Evolutionary conservation across 164 flowering plant genomes (phyloP).

Genomic region (Liquidambar formosana): DNA sequence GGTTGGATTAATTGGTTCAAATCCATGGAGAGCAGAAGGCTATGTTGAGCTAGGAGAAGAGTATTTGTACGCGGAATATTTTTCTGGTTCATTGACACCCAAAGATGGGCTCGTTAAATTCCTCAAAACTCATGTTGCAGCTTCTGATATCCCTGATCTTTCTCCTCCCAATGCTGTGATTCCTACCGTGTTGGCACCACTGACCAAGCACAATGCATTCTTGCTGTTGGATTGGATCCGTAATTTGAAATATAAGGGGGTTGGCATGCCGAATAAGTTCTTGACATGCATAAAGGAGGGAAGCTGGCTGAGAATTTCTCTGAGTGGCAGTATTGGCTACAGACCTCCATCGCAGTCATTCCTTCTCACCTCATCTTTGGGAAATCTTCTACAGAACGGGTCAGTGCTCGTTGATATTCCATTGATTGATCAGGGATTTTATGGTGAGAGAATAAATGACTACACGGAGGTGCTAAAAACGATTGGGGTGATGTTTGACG

Average conservation of each 20-base stretch:
- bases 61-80: conserved; percentile 33
- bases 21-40: conserved; percentile 48
- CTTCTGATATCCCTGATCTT: conserved; percentile 54
- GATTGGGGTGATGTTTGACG: conserved; percentile 56
- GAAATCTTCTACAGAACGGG: conserved; percentile 43
- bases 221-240: conserved; percentile 54
- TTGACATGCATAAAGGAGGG: conserved; percentile 46
- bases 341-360: conserved; percentile 58
- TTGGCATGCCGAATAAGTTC: conserved; percentile 30
- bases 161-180: conserved; percentile 50
- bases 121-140: conserved; percentile 28
- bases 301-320: conserved; percentile 47
- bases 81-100: conserved; percentile 29
- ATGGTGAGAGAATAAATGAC: conserved; percentile 31
- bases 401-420: conserved; percentile 65
- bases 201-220: conserved; percentile 48
- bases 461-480: conserved; percentile 50
- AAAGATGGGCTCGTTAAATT: conserved; percentile 32
- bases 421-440: conserved; percentile 43
- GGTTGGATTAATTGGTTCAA: conserved; percentile 46
- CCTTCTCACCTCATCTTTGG: conserved; percentile 32
- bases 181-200: conserved; percentile 38
- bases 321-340: conserved; percentile 33
- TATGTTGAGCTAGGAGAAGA: conserved; percentile 51
- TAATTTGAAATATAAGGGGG: conserved; percentile 16